phyloP scores from a whole-genome alignment of 495 filamentous ascomycete genomes.

The Talaromyces ruber region DNA sequence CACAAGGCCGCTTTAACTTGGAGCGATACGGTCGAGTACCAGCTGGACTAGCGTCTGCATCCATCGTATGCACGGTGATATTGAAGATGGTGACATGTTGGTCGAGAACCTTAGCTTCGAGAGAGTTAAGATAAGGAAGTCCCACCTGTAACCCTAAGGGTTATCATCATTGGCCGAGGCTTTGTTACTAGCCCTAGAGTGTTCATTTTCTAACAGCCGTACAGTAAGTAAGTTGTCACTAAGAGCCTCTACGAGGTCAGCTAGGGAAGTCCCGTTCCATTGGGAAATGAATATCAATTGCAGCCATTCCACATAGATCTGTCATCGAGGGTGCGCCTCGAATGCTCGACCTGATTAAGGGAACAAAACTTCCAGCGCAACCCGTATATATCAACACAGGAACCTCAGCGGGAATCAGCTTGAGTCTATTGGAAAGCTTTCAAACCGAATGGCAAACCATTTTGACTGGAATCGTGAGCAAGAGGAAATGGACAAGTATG shows the following conservation, averaged over 20 bases:
- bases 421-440: neutral
- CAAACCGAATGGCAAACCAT: conserved; percentile 6
- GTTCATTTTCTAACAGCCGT: neutral
- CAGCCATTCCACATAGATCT: conserved; percentile 11
- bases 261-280: neutral
- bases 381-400: neutral
- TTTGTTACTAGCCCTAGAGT: neutral
- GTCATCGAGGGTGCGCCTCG: conserved; percentile 7
- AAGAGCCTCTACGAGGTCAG: no score
- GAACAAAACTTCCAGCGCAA: neutral
- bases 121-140: neutral
- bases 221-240: no score
- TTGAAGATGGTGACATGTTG: neutral
- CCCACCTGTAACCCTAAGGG: neutral
- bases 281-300: neutral
- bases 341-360: conserved; percentile 5
- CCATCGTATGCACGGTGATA: neutral
- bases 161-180: neutral
- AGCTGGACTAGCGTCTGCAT: neutral
- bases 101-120: neutral
- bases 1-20: conserved; percentile 29
- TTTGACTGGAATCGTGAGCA: conserved; percentile 9
- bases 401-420: neutral
- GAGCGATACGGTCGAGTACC: conserved; percentile 26
- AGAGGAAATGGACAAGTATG: neutral